Percentiles rank a stretch among this genome's conserved stretches.
phyloP scores from a whole-genome alignment of 768 basidiomycete genomes.

The Lactarius hatsudake region DNA sequence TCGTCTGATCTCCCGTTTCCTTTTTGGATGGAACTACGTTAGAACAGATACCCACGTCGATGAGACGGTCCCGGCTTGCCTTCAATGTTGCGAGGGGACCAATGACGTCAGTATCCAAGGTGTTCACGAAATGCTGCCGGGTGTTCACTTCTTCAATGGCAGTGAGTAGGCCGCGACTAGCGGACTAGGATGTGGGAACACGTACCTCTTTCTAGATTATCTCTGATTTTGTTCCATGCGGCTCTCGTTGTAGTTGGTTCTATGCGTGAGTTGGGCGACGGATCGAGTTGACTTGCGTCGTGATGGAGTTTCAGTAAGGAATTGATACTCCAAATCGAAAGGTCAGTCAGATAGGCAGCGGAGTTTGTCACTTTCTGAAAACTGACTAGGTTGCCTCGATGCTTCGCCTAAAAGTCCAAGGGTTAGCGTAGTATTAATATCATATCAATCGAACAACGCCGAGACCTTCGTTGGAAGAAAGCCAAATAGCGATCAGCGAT shows the following conservation, averaged over 20 bases:
- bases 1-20: too few relatives aligned
- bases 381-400: conserved; percentile 86
- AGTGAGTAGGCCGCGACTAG: neutral
- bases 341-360: neutral
- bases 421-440: conserved; percentile 6
- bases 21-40: too few relatives aligned
- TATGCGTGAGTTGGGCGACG: conserved; percentile 65
- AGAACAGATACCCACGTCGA: too few relatives aligned
- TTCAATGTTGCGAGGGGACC: conserved; percentile 63
- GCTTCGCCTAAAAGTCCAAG: conserved; percentile 50
- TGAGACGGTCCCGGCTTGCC: conserved; percentile 37
- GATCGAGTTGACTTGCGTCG: conserved; percentile 67
- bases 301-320: conserved; percentile 69
- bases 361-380: conserved; percentile 8
- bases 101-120: conserved; percentile 74
- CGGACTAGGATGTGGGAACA: neutral
- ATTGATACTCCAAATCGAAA: conserved; percentile 47
- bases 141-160: conserved; percentile 67
- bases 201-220: conserved; percentile 49
- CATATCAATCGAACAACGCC: conserved; percentile 22
- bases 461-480: conserved; percentile 84
- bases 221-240: conserved; percentile 82
- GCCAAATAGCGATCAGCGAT: conserved; percentile 72
- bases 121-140: conserved; percentile 71
- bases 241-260: conserved; percentile 61